phyloP scores from a whole-genome alignment of 1,284 basidiomycete genomes.

The Cutaneotrichosporon sp. region DNA sequence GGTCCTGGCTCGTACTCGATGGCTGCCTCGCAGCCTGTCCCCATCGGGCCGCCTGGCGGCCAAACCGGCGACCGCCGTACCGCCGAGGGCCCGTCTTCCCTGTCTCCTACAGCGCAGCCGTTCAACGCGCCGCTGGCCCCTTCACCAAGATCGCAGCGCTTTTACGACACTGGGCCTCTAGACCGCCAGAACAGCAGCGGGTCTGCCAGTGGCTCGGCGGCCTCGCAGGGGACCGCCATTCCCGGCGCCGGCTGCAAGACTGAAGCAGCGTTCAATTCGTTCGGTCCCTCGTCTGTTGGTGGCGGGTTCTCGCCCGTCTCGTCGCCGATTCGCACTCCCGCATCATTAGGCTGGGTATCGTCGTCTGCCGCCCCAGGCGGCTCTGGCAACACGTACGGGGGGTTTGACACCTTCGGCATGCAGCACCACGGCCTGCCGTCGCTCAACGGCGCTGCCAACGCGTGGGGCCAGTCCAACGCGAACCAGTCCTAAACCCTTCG shows the following conservation, averaged over 20 bases:
- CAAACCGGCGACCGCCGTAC: slow-evolving; percentile 18
- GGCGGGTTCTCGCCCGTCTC: slow-evolving; percentile 41
- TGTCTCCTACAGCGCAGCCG: slow-evolving; percentile 49
- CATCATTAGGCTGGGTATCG: slow-evolving; percentile 41
- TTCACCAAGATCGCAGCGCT: slow-evolving; percentile 42
- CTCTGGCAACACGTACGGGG: slow-evolving; percentile 20
- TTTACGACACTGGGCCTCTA: slow-evolving; percentile 22
- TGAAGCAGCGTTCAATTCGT: slow-evolving; percentile 22
- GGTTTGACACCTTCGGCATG: slow-evolving; percentile 27
- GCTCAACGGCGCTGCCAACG: slow-evolving; percentile 42
- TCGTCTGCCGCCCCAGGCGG: slow-evolving; percentile 18
- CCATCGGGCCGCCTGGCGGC: slow-evolving; percentile 19
- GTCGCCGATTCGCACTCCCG: slow-evolving; percentile 44
- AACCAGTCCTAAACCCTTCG: slow-evolving; percentile 4
- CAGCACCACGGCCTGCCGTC: slow-evolving; percentile 21
- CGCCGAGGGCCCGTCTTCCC: slow-evolving; percentile 29
- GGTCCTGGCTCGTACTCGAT: slow-evolving; percentile 11
- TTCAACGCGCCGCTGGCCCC: slow-evolving; percentile 42
- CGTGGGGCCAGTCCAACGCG: slow-evolving; percentile 31
- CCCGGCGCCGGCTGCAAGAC: slow-evolving; percentile 9
- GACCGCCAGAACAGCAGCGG: slow-evolving; percentile 10
- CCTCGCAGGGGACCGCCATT: slow-evolving; percentile 11
- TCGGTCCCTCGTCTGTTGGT: slow-evolving; percentile 18
- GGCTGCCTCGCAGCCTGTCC: slow-evolving; percentile 21
- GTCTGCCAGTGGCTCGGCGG: not conserved